Percentiles rank a stretch among this genome's conserved stretches.
Conservation (phyloP, 2,329 filamentous ascomycete species). For the Mycocentrospora acerina region DNA sequence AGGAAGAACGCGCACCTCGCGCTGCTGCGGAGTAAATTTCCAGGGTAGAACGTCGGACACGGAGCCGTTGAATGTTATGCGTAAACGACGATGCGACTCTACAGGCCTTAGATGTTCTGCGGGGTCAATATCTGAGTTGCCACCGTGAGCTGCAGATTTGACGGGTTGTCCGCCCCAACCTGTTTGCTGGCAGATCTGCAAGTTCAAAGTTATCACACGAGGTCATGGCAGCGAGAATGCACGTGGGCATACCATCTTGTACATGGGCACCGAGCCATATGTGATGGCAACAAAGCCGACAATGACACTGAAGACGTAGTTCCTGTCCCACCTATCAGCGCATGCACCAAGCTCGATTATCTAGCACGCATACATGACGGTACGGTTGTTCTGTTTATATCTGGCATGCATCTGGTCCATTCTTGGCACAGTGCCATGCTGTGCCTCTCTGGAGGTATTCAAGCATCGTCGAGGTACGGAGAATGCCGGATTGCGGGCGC, state of each 20-base stretch:
- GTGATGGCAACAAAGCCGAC: constrained; percentile 77
- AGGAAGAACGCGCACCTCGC: constrained; percentile 90
- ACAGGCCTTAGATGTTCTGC: constrained; percentile 79
- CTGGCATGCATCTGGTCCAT: constrained; percentile 67
- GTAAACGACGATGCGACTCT: constrained; percentile 77
- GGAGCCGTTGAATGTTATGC: constrained; percentile 93
- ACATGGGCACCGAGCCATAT: constrained; percentile 82
- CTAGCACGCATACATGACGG: constrained; percentile 56
- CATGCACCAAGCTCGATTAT: not conserved
- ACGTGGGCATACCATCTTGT: constrained; percentile 69
- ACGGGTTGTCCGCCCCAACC: constrained; percentile 94
- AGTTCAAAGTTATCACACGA: constrained; percentile 6
- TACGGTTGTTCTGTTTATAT: constrained; percentile 68
- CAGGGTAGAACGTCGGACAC: constrained; percentile 94
- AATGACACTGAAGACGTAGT: constrained; percentile 75
- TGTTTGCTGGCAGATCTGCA: constrained; percentile 76
- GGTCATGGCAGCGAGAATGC: not conserved
- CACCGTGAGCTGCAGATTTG: constrained; percentile 70
- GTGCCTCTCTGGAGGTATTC: constrained; percentile 31
- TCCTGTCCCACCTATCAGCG: constrained; percentile 48
- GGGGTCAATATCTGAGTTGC: constrained; percentile 60
- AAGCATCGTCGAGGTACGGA: constrained; percentile 30
- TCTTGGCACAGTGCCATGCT: constrained; percentile 47
- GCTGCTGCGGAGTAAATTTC: constrained; percentile 97
- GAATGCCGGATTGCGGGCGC: constrained; percentile 19